A percentile compares a stretch with the other conserved stretches of the same genome.
Evolutionary conservation across 441 rosid species (phyloP).

Genomic region (Pelargonium cotyledonis): DNA sequence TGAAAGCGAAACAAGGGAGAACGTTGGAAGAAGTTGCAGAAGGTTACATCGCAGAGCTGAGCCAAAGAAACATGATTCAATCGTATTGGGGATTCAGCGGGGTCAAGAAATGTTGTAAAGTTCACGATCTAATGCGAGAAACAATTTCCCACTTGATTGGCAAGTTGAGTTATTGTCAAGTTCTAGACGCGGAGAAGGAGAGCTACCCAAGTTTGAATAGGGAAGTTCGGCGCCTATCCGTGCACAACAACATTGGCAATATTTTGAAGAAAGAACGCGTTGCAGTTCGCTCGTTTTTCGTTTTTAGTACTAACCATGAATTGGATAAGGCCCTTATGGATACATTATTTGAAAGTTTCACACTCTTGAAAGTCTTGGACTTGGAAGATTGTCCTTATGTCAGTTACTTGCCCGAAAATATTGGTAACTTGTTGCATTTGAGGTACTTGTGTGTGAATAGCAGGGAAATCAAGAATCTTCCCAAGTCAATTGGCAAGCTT

Average conservation of each 20-base stretch:
- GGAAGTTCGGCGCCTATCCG: conserved; percentile 8
- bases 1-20: background rate
- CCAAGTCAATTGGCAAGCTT: conserved; percentile 16
- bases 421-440: conserved; percentile 17
- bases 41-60: background rate
- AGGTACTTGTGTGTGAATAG: conserved; percentile 7
- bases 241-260: background rate
- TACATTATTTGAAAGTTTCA: background rate
- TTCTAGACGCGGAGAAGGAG: background rate
- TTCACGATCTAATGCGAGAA: background rate
- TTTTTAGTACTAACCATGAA: background rate
- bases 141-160: background rate
- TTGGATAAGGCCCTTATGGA: background rate
- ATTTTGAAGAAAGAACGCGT: background rate
- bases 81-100: background rate
- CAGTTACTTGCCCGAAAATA: conserved; percentile 1
- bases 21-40: background rate
- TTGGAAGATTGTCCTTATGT: conserved; percentile 4
- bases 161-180: conserved; percentile 2
- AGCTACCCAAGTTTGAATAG: background rate
- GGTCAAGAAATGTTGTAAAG: background rate
- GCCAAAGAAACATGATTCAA: conserved; percentile 17
- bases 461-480: conserved; percentile 12
- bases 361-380: conserved; percentile 12
- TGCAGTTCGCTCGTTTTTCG: background rate